Base-by-base conservation (phyloP, 192 early-diverging fungal species). In the Paraglomus brasilianum region DNA sequence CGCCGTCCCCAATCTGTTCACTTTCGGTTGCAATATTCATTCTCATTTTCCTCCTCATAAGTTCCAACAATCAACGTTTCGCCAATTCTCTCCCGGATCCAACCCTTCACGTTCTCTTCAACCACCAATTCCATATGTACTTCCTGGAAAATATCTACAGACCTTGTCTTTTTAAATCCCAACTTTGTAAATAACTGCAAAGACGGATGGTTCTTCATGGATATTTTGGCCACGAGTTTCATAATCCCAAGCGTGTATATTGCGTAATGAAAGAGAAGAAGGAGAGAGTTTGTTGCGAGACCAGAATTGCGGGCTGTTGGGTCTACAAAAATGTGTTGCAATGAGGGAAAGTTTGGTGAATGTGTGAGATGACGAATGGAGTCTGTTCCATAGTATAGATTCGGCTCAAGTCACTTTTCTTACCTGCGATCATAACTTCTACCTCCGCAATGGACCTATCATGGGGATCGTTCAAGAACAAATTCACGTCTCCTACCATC, bases 401-500 rank as follows among this genome's bases (percentile, higher is more conserved):
- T 50, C 5, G 22, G 60, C 7, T 22, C 5, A 36, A 66, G 15
- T 22, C 49, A 44, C 5, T 66, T 5, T 24, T 74, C 77, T 73
- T 83, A 81, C 82, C 94, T 44, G 96, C 96, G 75, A 98, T 87
- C 96, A 98, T 98, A 21, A 95, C 86, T 60, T 97, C 95, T 53
- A 98, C 87, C 75, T 98, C 96, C 17, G 89, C 91, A 49, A 85
- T 75, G 11, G 78, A 70, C 11, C 79, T 78, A 71, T 92, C 83
- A 56, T 95, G 86, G 58, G 77, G 75, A 77, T 92, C 90, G 76
- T 93, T 95, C 46, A 93, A 89, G 74, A 91, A 98, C 55, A 98
- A 86, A 75, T 98, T 98, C 19, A 95, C 92, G 76, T 98, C 95
- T 4, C 96, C 96, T 21, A 95, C 83, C 95, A 98, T 96, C 11